Base-by-base conservation (phyloP, 331 rosid species). In the Spiraea crenata region DNA sequence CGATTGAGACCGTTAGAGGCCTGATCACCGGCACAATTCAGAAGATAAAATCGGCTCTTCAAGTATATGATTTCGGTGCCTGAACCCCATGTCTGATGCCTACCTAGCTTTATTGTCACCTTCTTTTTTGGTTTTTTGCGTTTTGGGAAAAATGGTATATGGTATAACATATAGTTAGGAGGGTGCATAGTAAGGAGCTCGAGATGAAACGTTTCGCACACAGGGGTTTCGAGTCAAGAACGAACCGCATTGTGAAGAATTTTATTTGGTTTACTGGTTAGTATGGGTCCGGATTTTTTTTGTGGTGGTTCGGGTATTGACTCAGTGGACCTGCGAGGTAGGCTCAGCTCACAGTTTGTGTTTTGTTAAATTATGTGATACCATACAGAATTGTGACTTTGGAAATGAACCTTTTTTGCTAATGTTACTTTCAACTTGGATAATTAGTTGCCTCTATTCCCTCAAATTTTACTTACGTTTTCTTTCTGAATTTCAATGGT, bases 251-350 rank as follows among this genome's bases (percentile, higher is more conserved):
- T 75, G 39, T 51, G 65, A 74, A 40, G n/a, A 63, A 63, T 16
- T 39, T 48, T 71, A 42, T 52, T 45, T 40, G 63, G 42, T 11
- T 59, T 5, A 4, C 40, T 50, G 64, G 15, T 13, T 50, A 13
- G 2, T 7, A 41, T 56, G 59, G 47, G 4, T 41, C 9, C 19
- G 2, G 6, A 37, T 15, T 50, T 20, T 66, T 16, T 47, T 57
- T 37, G 47, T 77, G 84, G 79, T 81, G 98, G 97, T 93, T 90
- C 96, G 96, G 98, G 98, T 83, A 93, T 93, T 90, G 98, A 93
- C 98, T 93, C 78, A 54, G 87, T 80, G 59, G 67, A 87, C 95
- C 92, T 54, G 77, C 54, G 64, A 56, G 65, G 60, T 6, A 2
- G 59, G 61, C 78, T 70, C 74, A 9, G 37, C 63, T 49, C 70